Conservation (phyloP, 768 basidiomycete genomes). For the Phlebiopsis flavidoalba region DNA sequence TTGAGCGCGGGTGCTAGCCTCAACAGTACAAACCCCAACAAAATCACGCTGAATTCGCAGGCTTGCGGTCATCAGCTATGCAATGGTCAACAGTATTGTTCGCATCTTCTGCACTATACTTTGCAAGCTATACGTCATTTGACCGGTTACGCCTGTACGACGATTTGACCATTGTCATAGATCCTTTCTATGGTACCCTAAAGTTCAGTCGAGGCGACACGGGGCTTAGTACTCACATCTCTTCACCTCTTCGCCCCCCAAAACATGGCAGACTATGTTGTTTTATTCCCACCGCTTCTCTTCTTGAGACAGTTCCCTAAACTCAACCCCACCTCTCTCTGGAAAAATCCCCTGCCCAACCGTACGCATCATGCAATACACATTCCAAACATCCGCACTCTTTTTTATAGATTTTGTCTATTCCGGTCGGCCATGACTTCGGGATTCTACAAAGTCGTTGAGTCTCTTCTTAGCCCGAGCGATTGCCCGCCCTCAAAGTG, state of each 20-base stretch:
- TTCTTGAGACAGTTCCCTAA: conserved; percentile 22
- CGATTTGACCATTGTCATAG: conserved; percentile 55
- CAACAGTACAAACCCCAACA: conserved; percentile 41
- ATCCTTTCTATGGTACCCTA: conserved; percentile 51
- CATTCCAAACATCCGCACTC: conserved; percentile 28
- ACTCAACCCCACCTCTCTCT: conserved; percentile 68
- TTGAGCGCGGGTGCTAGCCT: too few relatives aligned
- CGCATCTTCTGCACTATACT: conserved; percentile 48
- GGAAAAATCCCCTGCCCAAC: conserved; percentile 59
- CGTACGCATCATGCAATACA: conserved; percentile 30
- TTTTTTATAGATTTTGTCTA: conserved; percentile 67
- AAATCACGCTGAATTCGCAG: conserved; percentile 57
- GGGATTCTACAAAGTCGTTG: conserved; percentile 53
- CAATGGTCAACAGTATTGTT: conserved; percentile 60
- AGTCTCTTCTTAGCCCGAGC: conserved; percentile 48
- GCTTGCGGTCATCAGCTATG: conserved; percentile 60
- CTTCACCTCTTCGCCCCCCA: conserved; percentile 65
- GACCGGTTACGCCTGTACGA: conserved; percentile 71
- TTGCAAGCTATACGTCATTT: conserved; percentile 63
- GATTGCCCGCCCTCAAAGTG: conserved; percentile 49
- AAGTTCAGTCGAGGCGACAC: conserved; percentile 56
- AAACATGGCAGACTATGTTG: conserved; percentile 34
- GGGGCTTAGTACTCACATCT: conserved; percentile 51
- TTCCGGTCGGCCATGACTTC: conserved; percentile 69
- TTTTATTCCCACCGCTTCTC: conserved; percentile 19